Base-by-base conservation (phyloP, 1,139 yeast genomes). In the Candida frijolesensis region DNA sequence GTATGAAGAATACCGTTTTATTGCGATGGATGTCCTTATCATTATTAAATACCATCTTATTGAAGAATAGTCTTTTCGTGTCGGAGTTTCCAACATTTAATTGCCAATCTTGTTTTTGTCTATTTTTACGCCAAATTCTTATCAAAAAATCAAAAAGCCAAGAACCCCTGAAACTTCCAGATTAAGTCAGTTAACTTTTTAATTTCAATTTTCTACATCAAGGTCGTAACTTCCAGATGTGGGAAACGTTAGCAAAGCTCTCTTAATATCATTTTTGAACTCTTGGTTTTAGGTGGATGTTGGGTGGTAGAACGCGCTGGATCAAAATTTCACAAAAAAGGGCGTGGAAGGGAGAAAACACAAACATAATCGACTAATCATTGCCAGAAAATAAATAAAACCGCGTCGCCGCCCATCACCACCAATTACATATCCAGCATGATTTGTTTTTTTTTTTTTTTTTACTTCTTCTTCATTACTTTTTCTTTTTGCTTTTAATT, bases 301-400 rank as follows among this genome's bases (percentile, higher is more conserved):
- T 6, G 29, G 10, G 8, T 14, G 15, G 22, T 37, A 14, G 22
- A 38, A 38, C 42, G 30, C 42, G 42, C 15, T 38, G 11, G 10
- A 11, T 4, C 5, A 27, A 11, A 22, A 38, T 14, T 38, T 12
- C 42, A 38, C 29, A 38, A 19, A 22, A 22, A 38, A 38, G 42
- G 22, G 11, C 42, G 42, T 38, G 42, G 42, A 38, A 38, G 42
- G 42, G 42, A 38, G 30, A 38, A 38, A 38, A 38, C 42, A 38
- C 42, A 38, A 38, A 38, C 42, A 38, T n/a, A 3, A 11, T 38
- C 30, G n/a, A 4, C 30, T n/a, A 29, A 32, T 18, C 30, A 15
- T 2, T 15, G 27, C n/a, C 30, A 22, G 12, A 25, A 11, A 25
- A 38, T n/a, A 38, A 38, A 19, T 11, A 38, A 38, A 38, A 38